These are phyloP conservation scores for Copromyces sp. DNA, from an alignment of 495 filamentous ascomycete species.

Conservation along the genomic window DNA sequence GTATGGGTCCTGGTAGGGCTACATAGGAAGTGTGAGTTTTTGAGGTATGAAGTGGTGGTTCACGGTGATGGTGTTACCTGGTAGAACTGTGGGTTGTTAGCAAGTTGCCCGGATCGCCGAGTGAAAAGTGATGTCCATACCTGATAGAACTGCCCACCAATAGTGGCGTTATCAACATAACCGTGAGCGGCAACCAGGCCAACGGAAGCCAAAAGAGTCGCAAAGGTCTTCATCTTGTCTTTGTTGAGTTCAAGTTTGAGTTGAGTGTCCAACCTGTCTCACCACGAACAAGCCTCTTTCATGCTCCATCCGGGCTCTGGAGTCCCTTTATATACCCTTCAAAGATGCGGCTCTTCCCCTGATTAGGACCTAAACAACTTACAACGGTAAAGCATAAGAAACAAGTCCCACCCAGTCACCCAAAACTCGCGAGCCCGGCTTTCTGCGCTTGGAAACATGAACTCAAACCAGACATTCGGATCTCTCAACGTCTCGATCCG, in stretches of 20 bases:
- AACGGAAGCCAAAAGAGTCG: conserved; percentile 36
- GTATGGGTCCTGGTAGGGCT: conserved; percentile 41
- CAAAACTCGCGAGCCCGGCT: not conserved
- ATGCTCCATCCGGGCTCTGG: not conserved
- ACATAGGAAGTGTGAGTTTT: conserved; percentile 7
- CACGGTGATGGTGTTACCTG: conserved; percentile 4
- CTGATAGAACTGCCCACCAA: conserved; percentile 31
- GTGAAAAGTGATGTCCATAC: not conserved
- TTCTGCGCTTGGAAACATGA: too few relatives aligned
- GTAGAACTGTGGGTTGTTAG: conserved; percentile 12
- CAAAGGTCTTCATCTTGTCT: conserved; percentile 21
- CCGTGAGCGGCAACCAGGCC: conserved; percentile 52
- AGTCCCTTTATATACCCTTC: not conserved
- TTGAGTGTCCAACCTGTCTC: not conserved
- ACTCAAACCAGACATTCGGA: not conserved
- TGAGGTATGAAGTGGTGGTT: not conserved
- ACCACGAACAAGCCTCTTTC: not conserved
- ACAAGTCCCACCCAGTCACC: not conserved
- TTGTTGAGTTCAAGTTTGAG: not conserved
- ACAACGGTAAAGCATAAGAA: not conserved
- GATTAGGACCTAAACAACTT: not conserved
- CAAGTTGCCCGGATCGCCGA: too few relatives aligned
- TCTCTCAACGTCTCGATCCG: not conserved
- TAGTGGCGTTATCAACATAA: conserved; percentile 43
- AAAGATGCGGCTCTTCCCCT: not conserved